Evolutionary conservation across 192 early-diverging fungal genomes (phyloP), one percentile per base, ranked within the genome.

Genomic region (Backusella parvicylindrica): DNA sequence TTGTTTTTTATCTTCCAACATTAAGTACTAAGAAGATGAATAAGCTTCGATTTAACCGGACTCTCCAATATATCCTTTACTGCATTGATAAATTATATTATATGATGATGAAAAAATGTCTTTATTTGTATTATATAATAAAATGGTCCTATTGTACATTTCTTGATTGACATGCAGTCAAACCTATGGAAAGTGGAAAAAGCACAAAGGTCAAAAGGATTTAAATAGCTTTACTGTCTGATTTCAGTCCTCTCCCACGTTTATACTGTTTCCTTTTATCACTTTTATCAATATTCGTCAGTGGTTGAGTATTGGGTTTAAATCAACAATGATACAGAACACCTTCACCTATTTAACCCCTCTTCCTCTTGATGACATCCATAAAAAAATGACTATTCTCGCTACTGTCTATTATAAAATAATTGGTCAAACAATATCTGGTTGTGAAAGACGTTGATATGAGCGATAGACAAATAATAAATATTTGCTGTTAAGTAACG

Each of bases 241-340:
- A 36, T 66, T 66, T 66, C 13, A 36, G 64, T 36, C 31, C 31
- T 36, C 64, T 36, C 64, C 11, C 15, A 66, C 31, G 15, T 66
- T 66, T 32, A 66, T 66, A 66, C 33, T 36, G 33, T 9, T 66
- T 66, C 31, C 3, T 66, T 66, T 66, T 66, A 66, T 66, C 64
- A 66, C 30, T 66, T 66, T 66, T 66, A 66, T 66, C 64, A 66
- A 66, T 66, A 66, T 32, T 66, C 33, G 30, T 28, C 64, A 36
- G 30, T 66, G 30, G 64, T 66, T 66, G 30, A 0, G 64, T 66
- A 66, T 66, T 66, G 30, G 26, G 64, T 32, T 32, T 66, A 66
- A 66, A 66, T 66, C 64, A 66, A 66, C 30, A 66, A 66, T 66
- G 64, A 66, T 37, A 37, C 36, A 63, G 56, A 21, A 63, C 26